These are phyloP conservation scores for Metschnikowia aberdeeniae DNA, from an alignment of 805 yeast species.

Conservation along the genomic window DNA sequence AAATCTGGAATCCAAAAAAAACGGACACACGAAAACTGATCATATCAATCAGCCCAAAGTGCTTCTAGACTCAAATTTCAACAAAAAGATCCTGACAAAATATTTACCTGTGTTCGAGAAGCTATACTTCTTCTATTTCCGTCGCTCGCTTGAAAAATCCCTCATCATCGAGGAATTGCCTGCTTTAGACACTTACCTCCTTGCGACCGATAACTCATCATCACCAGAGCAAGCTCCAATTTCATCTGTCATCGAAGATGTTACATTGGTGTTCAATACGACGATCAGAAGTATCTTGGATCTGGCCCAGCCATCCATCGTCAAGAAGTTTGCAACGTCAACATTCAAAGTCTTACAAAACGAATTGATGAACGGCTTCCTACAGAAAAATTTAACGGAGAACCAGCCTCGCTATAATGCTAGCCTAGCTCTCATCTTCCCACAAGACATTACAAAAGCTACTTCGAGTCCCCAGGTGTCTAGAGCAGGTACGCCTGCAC, in stretches of 20 bases:
- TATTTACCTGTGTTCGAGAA: conserved; percentile 61
- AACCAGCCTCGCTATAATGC: conserved; percentile 41
- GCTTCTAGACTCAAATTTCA: conserved; percentile 50
- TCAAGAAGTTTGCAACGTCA: conserved; percentile 51
- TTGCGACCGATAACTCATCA: conserved; percentile 17
- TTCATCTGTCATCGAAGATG: conserved; percentile 83
- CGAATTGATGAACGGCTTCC: conserved; percentile 56
- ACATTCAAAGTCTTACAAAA: conserved; percentile 57
- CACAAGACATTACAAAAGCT: conserved; percentile 10
- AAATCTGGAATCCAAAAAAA: neutral
- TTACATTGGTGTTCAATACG: conserved; percentile 67
- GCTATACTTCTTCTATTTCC: conserved; percentile 60
- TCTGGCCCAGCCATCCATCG: conserved; percentile 60
- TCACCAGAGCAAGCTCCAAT: conserved; percentile 61
- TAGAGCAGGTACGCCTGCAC: conserved; percentile 31
- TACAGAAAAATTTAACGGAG: conserved; percentile 31
- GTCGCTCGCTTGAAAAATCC: conserved; percentile 79
- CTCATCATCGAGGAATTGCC: conserved; percentile 77
- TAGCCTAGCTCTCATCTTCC: conserved; percentile 15
- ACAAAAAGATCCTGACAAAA: conserved; percentile 49
- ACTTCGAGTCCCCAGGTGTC: conserved; percentile 23
- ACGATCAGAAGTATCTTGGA: conserved; percentile 62
- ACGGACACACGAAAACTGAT: conserved; percentile 10
- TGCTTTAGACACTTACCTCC: conserved; percentile 34
- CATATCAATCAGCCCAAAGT: conserved; percentile 47